A percentile compares a stretch with the other conserved stretches of the same genome.
Conservation (phyloP, 495 filamentous ascomycete species). For the Neurospora sp. region DNA sequence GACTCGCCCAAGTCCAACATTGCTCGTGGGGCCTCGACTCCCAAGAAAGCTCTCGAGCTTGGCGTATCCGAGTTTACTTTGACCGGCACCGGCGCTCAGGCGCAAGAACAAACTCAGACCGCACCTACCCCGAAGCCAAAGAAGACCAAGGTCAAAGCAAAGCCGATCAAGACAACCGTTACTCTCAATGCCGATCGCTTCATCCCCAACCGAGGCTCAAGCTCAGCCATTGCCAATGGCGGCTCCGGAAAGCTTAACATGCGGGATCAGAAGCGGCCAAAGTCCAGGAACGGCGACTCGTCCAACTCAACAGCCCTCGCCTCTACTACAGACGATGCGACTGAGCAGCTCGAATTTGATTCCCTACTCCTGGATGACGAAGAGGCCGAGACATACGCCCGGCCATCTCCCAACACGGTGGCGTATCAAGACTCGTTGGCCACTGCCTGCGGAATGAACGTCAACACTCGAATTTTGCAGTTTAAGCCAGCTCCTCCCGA, state of each 20-base stretch:
- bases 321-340: conserved; percentile 64
- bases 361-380: conserved; percentile 43
- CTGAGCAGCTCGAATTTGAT: conserved; percentile 27
- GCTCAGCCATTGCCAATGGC: conserved; percentile 73
- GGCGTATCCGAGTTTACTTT: conserved; percentile 89
- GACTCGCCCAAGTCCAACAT: conserved; percentile 94
- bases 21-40: conserved; percentile 56
- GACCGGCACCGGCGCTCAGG: conserved; percentile 58
- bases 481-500: conserved; percentile 97
- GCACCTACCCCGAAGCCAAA: conserved; percentile 57
- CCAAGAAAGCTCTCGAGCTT: conserved; percentile 70
- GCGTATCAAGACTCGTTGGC: conserved; percentile 92
- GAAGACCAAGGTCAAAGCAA: conserved; percentile 49
- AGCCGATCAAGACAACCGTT: conserved; percentile 69
- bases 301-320: conserved; percentile 55
- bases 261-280: conserved; percentile 55
- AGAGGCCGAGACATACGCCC: conserved; percentile 49
- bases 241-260: conserved; percentile 71
- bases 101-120: conserved; percentile 42
- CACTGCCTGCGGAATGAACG: conserved; percentile 79
- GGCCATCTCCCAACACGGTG: conserved; percentile 72
- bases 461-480: conserved; percentile 92
- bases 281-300: conserved; percentile 53
- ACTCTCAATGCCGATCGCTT: conserved; percentile 87
- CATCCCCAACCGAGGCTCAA: conserved; percentile 84